A percentile compares a stretch with the other conserved stretches of the same genome.
These are phyloP conservation scores for Rhizophlyctis rosea DNA, from an alignment of 192 early-diverging fungal genomes.

Conservation along the genomic window DNA sequence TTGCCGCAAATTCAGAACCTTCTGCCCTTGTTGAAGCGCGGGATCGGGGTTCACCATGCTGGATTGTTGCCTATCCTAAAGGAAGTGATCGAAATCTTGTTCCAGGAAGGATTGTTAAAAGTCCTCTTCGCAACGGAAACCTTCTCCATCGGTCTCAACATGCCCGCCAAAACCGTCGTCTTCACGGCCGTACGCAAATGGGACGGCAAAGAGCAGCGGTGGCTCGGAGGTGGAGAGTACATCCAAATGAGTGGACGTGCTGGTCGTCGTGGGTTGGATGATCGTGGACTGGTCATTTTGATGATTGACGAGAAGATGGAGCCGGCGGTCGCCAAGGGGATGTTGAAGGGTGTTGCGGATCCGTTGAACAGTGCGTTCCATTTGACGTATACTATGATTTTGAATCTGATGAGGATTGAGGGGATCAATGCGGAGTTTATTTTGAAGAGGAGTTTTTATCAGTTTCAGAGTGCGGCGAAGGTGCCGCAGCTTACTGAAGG, in stretches of 20 bases:
- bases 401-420: constrained; percentile 93
- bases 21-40: constrained; percentile 83
- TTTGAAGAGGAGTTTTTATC: constrained; percentile 86
- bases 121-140: constrained; percentile 99
- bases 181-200: constrained; percentile 91
- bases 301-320: constrained; percentile 97
- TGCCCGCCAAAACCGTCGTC: constrained; percentile 98
- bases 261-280: constrained; percentile 94
- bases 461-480: constrained; percentile 84
- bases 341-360: constrained; percentile 71
- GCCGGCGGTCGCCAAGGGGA: constrained; percentile 82
- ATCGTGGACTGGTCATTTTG: constrained; percentile 94
- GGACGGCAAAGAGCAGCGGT: constrained; percentile 84
- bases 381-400: constrained; percentile 93
- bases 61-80: constrained; percentile 94
- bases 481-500: constrained; percentile 73
- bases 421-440: constrained; percentile 90
- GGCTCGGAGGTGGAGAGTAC: constrained; percentile 87
- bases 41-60: constrained; percentile 96
- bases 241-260: constrained; percentile 99
- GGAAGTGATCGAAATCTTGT: constrained; percentile 95
- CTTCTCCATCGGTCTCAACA: constrained; percentile 98
- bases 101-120: constrained; percentile 95
- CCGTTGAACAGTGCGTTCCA: constrained; percentile 94
- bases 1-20: constrained; percentile 93